A percentile compares a stretch with the other conserved stretches of the same genome.
Evolutionary conservation across 441 rosid species (phyloP).

Genomic region (Erysimum pusillum): DNA sequence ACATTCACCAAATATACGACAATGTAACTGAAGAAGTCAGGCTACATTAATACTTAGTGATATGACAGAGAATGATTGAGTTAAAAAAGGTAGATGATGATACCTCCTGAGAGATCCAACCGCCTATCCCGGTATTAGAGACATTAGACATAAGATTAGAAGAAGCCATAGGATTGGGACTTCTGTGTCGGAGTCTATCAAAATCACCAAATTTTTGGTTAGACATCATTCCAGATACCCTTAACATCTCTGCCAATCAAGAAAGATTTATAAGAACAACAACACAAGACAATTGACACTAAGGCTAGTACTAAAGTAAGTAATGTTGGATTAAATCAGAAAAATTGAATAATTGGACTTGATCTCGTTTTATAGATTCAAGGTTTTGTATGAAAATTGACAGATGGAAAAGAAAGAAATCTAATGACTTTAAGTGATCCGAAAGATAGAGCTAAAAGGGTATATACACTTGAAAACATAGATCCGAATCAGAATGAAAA

Average conservation of each 20-base stretch:
- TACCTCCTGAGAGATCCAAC: slow-evolving; percentile 91
- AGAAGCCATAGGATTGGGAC: slow-evolving; percentile 98
- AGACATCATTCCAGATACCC: slow-evolving; percentile 94
- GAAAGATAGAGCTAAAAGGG: slow-evolving; percentile 19
- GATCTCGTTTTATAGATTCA: slow-evolving; percentile 9
- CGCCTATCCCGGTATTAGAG: slow-evolving; percentile 69
- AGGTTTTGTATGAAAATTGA: slow-evolving; percentile 13
- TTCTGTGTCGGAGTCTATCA: slow-evolving; percentile 90
- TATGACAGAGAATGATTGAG: not conserved
- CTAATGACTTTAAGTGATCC: slow-evolving; percentile 3
- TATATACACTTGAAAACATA: slow-evolving; percentile 30
- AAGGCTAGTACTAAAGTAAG: not conserved
- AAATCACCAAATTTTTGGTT: slow-evolving; percentile 91
- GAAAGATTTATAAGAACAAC: slow-evolving; percentile 2
- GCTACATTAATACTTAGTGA: not conserved
- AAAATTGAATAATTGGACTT: slow-evolving; percentile 18
- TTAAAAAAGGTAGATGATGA: not conserved
- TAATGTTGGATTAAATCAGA: slow-evolving; percentile 18
- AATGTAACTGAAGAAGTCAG: not conserved
- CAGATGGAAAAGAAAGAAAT: not conserved
- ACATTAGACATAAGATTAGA: slow-evolving; percentile 85
- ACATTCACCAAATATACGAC: slow-evolving; percentile 20
- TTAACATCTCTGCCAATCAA: slow-evolving; percentile 76
- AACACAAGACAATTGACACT: slow-evolving; percentile 9
- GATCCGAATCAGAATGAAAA: slow-evolving; percentile 61